These are phyloP conservation scores for Wickerhamiella hasegawae DNA, from an alignment of 805 yeast genomes.

Conservation along the genomic window DNA sequence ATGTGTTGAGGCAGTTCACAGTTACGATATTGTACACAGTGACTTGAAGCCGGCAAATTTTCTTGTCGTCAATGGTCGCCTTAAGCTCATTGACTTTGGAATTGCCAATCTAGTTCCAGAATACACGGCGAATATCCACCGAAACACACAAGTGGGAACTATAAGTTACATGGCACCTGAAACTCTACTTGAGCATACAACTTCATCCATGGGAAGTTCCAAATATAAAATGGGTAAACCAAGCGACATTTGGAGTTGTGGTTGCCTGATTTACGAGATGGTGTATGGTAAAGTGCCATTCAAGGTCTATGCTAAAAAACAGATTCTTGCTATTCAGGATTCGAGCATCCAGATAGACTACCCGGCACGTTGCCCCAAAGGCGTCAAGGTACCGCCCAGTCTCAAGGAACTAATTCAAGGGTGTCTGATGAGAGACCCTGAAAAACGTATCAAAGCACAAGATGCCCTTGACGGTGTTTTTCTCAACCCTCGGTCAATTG, in stretches of 20 bases:
- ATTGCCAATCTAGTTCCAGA: constrained; percentile 76
- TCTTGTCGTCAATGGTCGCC: constrained; percentile 48
- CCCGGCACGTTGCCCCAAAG: background rate
- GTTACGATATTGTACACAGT: constrained; percentile 69
- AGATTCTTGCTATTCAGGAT: constrained; percentile 11
- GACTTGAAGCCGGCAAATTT: constrained; percentile 51
- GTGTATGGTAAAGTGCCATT: constrained; percentile 87
- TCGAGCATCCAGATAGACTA: background rate
- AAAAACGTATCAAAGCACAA: background rate
- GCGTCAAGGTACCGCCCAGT: background rate
- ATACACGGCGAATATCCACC: constrained; percentile 71
- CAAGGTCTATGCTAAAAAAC: constrained; percentile 25
- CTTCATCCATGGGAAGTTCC: constrained; percentile 18
- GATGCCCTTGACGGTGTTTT: background rate
- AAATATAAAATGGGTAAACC: constrained; percentile 77
- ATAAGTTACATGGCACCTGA: constrained; percentile 98
- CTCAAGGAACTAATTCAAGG: background rate
- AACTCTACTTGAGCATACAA: constrained; percentile 47
- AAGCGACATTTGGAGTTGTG: constrained; percentile 96
- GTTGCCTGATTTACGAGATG: constrained; percentile 92
- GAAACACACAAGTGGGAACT: constrained; percentile 85
- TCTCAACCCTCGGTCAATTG: background rate
- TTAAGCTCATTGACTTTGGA: constrained; percentile 88
- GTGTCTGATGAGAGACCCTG: background rate
- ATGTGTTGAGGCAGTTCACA: constrained; percentile 81